Conservation (phyloP, 2,329 filamentous ascomycete species). For the Colletotrichum tabaci region DNA sequence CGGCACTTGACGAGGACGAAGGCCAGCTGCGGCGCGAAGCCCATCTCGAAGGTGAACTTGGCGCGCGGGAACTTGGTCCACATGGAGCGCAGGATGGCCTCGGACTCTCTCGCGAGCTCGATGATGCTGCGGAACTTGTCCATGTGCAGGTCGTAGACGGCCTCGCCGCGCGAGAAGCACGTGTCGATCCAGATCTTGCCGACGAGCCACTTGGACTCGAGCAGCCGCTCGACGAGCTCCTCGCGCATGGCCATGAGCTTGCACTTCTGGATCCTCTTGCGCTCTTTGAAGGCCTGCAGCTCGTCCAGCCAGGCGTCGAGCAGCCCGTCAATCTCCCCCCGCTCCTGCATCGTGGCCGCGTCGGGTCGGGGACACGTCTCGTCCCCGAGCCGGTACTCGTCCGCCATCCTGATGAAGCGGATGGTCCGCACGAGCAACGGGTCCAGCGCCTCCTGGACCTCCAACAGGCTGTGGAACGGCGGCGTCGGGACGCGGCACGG, state of each 20-base stretch:
- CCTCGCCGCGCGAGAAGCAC: slow-evolving; percentile 51
- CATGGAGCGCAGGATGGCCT: slow-evolving; percentile 3
- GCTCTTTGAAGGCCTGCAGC: slow-evolving; percentile 43
- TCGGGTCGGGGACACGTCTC: slow-evolving; percentile 23
- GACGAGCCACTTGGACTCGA: slow-evolving; percentile 52
- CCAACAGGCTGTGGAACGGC: slow-evolving; percentile 40
- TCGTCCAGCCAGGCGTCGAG: slow-evolving; percentile 50
- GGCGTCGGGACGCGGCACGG: slow-evolving; percentile 12
- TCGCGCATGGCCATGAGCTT: slow-evolving; percentile 20
- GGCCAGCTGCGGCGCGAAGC: slow-evolving; percentile 55
- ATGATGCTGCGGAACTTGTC: slow-evolving; percentile 52
- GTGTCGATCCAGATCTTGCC: slow-evolving; percentile 52
- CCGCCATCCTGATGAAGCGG: slow-evolving; percentile 49
- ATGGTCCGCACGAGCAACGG: slow-evolving; percentile 48
- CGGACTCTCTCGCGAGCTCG: slow-evolving; percentile 44
- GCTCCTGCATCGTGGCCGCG: slow-evolving; percentile 45
- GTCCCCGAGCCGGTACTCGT: slow-evolving; percentile 47
- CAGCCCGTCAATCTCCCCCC: slow-evolving; percentile 43
- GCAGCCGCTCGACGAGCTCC: slow-evolving; percentile 38
- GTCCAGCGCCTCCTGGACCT: slow-evolving; percentile 52
- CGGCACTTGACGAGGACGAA: slow-evolving; percentile 58
- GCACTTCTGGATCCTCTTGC: not conserved
- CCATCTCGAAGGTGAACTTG: slow-evolving; percentile 60
- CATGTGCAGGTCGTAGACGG: slow-evolving; percentile 51
- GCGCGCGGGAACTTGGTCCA: slow-evolving; percentile 15